Evolutionary conservation across 2,329 filamentous ascomycete genomes (phyloP).

Genomic region (Fusarium torreyae): DNA sequence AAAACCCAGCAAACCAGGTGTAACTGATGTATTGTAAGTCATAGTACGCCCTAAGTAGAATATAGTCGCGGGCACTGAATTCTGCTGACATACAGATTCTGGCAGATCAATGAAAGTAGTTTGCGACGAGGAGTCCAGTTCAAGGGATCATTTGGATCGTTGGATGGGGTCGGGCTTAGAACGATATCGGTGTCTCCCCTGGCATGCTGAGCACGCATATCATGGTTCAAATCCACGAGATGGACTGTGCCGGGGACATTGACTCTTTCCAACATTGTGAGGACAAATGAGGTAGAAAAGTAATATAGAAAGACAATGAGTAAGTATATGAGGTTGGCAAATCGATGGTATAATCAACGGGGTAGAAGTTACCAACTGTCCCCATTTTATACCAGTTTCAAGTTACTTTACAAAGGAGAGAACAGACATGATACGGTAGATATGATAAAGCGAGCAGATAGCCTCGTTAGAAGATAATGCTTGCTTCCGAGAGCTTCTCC

Average conservation of each 20-base stretch:
- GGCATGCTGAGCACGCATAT: conserved; percentile 53
- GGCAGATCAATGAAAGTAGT: conserved; percentile 46
- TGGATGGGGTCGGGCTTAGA: conserved; percentile 64
- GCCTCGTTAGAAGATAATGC: no score
- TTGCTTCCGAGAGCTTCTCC: no score
- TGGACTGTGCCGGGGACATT: conserved; percentile 58
- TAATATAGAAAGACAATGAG: neutral
- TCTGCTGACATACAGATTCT: conserved; percentile 47
- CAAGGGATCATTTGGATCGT: conserved; percentile 67
- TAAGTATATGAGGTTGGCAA: neutral
- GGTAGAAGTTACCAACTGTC: neutral
- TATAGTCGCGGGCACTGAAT: no score
- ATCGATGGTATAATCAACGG: neutral
- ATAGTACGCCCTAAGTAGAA: rapidly evolving
- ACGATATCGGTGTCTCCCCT: conserved; percentile 58
- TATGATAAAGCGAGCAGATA: no score
- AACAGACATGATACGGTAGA: no score
- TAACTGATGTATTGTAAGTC: conserved; percentile 45
- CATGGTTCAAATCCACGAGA: conserved; percentile 57
- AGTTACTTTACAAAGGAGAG: no score
- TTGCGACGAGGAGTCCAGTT: conserved; percentile 60
- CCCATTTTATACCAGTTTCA: no score
- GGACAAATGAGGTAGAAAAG: neutral
- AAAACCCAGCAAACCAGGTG: conserved; percentile 58
- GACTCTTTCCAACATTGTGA: conserved; percentile 4